Evolutionary conservation across 2,329 filamentous ascomycete species (phyloP).

Genomic region (Aspergillus fumigatus): DNA sequence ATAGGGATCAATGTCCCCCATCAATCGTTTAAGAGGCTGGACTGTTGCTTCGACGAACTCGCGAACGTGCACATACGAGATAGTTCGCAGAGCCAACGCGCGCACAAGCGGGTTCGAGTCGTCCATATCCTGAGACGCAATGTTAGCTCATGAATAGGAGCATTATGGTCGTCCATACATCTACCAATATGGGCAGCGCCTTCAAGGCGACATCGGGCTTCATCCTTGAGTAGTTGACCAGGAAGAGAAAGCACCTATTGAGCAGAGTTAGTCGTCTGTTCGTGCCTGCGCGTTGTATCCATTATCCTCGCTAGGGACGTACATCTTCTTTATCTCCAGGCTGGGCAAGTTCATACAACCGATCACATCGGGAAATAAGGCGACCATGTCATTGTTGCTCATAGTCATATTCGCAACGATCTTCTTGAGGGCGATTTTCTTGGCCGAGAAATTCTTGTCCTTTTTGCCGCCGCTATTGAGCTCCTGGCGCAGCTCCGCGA

Average conservation of each 20-base stretch:
- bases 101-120: slow-evolving; percentile 88
- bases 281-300: neutral
- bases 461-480: slow-evolving; percentile 93
- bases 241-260: slow-evolving; percentile 87
- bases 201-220: slow-evolving; percentile 92
- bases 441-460: slow-evolving; percentile 90
- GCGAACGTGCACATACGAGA: slow-evolving; percentile 94
- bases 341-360: slow-evolving; percentile 91
- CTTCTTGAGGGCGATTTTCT: slow-evolving; percentile 98
- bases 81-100: slow-evolving; percentile 85
- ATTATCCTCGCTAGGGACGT: slow-evolving; percentile 17
- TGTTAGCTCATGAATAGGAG: slow-evolving; percentile 6
- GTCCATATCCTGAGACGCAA: slow-evolving; percentile 69
- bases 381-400: slow-evolving; percentile 99
- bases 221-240: slow-evolving; percentile 94
- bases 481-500: slow-evolving; percentile 91
- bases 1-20: slow-evolving; percentile 87
- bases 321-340: slow-evolving; percentile 99
- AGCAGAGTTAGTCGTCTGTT: neutral
- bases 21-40: slow-evolving; percentile 72
- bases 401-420: slow-evolving; percentile 99
- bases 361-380: slow-evolving; percentile 91
- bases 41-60: slow-evolving; percentile 93
- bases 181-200: slow-evolving; percentile 79
- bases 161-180: slow-evolving; percentile 49